Evolutionary conservation across 2,329 filamentous ascomycete species (phyloP).

Genomic region (Fusarium torreyae): DNA sequence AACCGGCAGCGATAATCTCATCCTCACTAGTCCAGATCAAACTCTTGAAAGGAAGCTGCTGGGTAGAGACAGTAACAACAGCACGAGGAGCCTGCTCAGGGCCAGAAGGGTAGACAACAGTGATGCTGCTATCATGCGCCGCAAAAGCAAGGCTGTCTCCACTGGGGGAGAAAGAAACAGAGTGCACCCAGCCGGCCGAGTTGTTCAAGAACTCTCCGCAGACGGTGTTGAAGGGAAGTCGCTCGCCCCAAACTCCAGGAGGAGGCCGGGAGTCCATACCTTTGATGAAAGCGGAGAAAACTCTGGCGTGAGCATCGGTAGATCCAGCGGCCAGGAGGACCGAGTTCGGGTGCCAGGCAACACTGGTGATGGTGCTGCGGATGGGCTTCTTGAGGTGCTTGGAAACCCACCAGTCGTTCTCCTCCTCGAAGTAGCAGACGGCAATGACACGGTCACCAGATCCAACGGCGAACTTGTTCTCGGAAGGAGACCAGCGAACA

Average conservation of each 20-base stretch:
- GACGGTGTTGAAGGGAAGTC: slow-evolving; percentile 97
- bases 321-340: slow-evolving; percentile 94
- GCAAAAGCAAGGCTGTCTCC: slow-evolving; percentile 95
- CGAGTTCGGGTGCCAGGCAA: slow-evolving; percentile 98
- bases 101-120: slow-evolving; percentile 92
- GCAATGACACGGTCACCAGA: slow-evolving; percentile 96
- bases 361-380: slow-evolving; percentile 93
- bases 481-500: slow-evolving; percentile 96
- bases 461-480: slow-evolving; percentile 97
- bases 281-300: slow-evolving; percentile 97
- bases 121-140: slow-evolving; percentile 96
- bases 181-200: slow-evolving; percentile 96
- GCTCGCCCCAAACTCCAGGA: slow-evolving; percentile 92
- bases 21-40: slow-evolving; percentile 92
- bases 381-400: slow-evolving; percentile 99
- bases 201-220: slow-evolving; percentile 97
- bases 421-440: slow-evolving; percentile 98
- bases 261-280: slow-evolving; percentile 90
- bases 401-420: slow-evolving; percentile 99
- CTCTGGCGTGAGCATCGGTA: slow-evolving; percentile 96
- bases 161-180: slow-evolving; percentile 91
- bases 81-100: slow-evolving; percentile 92
- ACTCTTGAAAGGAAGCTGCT: slow-evolving; percentile 92
- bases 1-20: slow-evolving; percentile 95
- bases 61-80: slow-evolving; percentile 91